phyloP scores from a whole-genome alignment of 371 early-diverging fungal genomes.

The Capillidium heterosporum region DNA sequence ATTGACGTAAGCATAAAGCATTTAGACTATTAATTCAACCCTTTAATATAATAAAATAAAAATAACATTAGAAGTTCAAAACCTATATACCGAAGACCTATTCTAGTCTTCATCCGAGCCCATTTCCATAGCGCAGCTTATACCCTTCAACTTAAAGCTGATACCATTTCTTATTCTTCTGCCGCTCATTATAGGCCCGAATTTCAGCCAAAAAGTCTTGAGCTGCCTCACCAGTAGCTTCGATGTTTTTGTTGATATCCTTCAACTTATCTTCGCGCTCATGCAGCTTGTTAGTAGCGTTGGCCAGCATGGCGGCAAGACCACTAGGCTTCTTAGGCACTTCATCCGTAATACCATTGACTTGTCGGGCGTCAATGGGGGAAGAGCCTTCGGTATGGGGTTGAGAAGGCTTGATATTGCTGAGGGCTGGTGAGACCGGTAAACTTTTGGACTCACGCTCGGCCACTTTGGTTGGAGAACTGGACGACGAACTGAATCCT shows the following conservation, averaged over 20 bases:
- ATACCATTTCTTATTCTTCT: conserved; percentile 5
- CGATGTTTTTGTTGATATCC: neutral
- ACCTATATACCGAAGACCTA: too few species aligned
- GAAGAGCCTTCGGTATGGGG: too few species aligned
- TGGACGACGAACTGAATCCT: neutral
- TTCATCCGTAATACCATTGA: neutral
- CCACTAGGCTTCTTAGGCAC: too few species aligned
- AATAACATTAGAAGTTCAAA: too few species aligned
- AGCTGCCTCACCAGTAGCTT: neutral
- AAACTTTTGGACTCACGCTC: neutral
- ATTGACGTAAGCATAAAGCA: too few species aligned
- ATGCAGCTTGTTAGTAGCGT: neutral
- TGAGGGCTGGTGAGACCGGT: neutral
- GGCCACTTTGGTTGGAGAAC: neutral
- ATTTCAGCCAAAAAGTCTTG: neutral
- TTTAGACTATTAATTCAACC: too few species aligned
- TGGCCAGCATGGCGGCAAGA: neutral
- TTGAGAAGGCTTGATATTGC: too few species aligned
- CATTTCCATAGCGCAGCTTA: too few species aligned
- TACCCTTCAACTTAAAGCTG: too few species aligned
- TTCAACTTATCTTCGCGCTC: neutral
- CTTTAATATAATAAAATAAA: too few species aligned
- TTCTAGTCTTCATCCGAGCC: too few species aligned
- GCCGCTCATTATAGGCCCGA: neutral
- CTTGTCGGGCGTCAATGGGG: neutral